Base-by-base conservation (phyloP, 1,139 yeast species). In the Geotrichum reessii region DNA sequence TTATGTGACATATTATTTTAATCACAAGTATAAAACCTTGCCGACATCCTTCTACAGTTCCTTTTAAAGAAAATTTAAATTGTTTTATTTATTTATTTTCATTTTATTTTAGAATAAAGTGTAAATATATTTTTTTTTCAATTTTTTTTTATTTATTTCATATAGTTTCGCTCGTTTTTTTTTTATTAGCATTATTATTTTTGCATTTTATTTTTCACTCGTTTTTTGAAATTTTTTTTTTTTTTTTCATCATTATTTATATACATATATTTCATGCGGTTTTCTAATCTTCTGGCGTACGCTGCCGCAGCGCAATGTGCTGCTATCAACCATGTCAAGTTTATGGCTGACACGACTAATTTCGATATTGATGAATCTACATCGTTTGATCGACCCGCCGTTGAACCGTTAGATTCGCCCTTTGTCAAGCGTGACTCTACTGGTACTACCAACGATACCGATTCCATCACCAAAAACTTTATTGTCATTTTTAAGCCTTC, bases 401-500 rank as follows among this genome's bases (percentile, higher is more conserved):
- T n/a, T 6, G 42, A 37, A 3, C 6, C 42, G 42, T 2, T 11
- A 5, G 17, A 3, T 19, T 11, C 12, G 12, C n/a, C 40, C 5
- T 9, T 31, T 31, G 40, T 5, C 7, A 37, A 37, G n/a, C 17
- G 19, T n/a, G n/a, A 2, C 17, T 17, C 6, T 37, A 14, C 28
- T 21, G 19, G 21, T n/a, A 24, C 9, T 24, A 7, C 14, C 49
- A 22, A 47, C 25, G 17, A 12, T 22, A n/a, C 47, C 22, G 22
- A 44, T 22, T 17, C 22, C 7, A 25, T 25, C 49, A 11, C 22
- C 21, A 7, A 37, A 7, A 48, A 55, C 33, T 58, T 52, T 53
- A 53, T 60, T 28, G 57, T 60, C 31, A 54, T 57, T 14, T 57
- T 59, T 33, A 56, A 57, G 19, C 31, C 33, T 6, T 27, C 24